These are phyloP conservation scores for Chaetomium olivaceum DNA, from an alignment of 2,329 filamentous ascomycete genomes.

Conservation along the genomic window DNA sequence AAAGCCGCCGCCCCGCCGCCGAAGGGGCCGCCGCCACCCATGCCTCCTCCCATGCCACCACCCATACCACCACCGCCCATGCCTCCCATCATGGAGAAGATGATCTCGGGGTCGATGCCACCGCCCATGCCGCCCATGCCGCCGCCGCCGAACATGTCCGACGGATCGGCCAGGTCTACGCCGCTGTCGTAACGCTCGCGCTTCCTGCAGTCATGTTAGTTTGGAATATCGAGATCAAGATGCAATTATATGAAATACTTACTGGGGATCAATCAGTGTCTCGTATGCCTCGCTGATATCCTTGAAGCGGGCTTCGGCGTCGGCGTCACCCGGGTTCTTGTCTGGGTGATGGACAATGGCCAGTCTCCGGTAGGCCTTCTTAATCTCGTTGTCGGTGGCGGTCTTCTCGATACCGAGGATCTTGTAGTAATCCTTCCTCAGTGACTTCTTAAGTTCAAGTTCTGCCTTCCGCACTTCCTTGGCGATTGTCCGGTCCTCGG, in stretches of 20 bases:
- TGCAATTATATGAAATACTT: constrained; percentile 36
- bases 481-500: constrained; percentile 74
- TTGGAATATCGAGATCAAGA: neutral
- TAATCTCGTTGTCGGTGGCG: constrained; percentile 80
- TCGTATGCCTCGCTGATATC: constrained; percentile 97
- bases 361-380: constrained; percentile 94
- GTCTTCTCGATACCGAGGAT: constrained; percentile 88
- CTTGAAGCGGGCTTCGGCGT: constrained; percentile 91
- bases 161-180: constrained; percentile 83
- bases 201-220: constrained; percentile 60
- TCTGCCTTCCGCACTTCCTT: constrained; percentile 90
- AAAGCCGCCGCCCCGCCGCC: constrained; percentile 43
- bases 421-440: constrained; percentile 98
- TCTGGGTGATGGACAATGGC: constrained; percentile 95
- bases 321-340: constrained; percentile 87
- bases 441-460: constrained; percentile 94
- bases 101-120: constrained; percentile 72
- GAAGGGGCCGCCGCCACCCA: constrained; percentile 58
- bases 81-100: constrained; percentile 81
- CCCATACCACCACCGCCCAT: constrained; percentile 63
- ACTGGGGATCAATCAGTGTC: constrained; percentile 89
- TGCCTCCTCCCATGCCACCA: constrained; percentile 64
- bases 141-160: constrained; percentile 77
- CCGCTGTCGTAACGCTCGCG: constrained; percentile 88
- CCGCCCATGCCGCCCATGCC: constrained; percentile 57